Evolutionary conservation across 208 protist genomes (phyloP).

Genomic region (Kentomonas sorsogonicus): DNA sequence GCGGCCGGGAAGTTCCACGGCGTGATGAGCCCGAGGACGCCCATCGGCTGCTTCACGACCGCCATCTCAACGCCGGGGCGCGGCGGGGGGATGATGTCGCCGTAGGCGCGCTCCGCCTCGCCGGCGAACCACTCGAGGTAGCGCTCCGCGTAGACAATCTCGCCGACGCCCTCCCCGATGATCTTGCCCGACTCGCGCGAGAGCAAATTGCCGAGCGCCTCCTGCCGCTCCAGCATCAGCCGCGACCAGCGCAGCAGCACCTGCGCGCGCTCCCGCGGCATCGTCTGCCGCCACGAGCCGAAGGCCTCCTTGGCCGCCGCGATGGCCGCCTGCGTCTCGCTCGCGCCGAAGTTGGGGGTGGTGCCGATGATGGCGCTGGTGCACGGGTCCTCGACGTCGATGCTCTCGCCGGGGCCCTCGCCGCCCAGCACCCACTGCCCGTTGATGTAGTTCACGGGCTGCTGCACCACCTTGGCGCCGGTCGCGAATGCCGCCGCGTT

Average conservation of each 20-base stretch:
- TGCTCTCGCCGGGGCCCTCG: slow-evolving; percentile 14
- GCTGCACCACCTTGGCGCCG: slow-evolving; percentile 22
- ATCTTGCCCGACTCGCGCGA: slow-evolving; percentile 82
- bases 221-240: slow-evolving; percentile 40
- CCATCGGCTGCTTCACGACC: slow-evolving; percentile 75
- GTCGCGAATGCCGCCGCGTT: slow-evolving; percentile 34
- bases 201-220: slow-evolving; percentile 52
- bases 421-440: slow-evolving; percentile 40
- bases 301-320: slow-evolving; percentile 49
- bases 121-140: slow-evolving; percentile 87
- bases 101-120: slow-evolving; percentile 77
- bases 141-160: slow-evolving; percentile 53
- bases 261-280: slow-evolving; percentile 54
- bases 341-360: slow-evolving; percentile 40
- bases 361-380: slow-evolving; percentile 59
- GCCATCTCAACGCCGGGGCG: slow-evolving; percentile 45
- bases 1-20: slow-evolving; percentile 92
- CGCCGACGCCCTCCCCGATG: slow-evolving; percentile 59
- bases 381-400: slow-evolving; percentile 73
- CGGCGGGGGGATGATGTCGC: slow-evolving; percentile 61
- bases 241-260: slow-evolving; percentile 64
- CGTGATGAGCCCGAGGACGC: slow-evolving; percentile 84
- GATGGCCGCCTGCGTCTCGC: slow-evolving; percentile 53
- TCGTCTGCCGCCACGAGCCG: slow-evolving; percentile 48
- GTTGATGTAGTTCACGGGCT: slow-evolving; percentile 59